phyloP scores from a whole-genome alignment of 257 asterid species.

The Nicotiana tabacum region DNA sequence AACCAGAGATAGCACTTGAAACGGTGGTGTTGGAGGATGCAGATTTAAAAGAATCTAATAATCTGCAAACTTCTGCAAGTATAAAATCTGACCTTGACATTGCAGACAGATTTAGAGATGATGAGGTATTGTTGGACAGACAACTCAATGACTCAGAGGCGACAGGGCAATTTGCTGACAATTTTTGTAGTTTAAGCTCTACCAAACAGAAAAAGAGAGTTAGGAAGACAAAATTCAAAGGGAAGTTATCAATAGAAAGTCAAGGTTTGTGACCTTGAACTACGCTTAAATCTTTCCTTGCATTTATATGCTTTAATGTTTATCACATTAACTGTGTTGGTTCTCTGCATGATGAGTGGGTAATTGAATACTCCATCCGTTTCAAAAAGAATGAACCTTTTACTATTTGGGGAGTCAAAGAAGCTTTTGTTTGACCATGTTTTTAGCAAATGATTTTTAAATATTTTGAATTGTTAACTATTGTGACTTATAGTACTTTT shows the following conservation, averaged over 20 bases:
- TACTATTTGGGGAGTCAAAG: too few relatives aligned
- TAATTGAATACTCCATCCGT: not conserved
- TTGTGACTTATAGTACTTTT: too few relatives aligned
- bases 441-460: too few relatives aligned
- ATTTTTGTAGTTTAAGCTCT: slow-evolving; percentile 1
- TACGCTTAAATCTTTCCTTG: not conserved
- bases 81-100: slow-evolving; percentile 14
- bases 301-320: not conserved
- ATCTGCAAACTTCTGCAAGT: slow-evolving; percentile 30
- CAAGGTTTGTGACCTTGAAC: slow-evolving; percentile 38
- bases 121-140: slow-evolving; percentile 17
- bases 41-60: slow-evolving; percentile 20
- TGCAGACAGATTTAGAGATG: slow-evolving; percentile 22
- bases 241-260: slow-evolving; percentile 27
- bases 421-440: too few relatives aligned
- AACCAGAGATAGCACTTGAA: slow-evolving; percentile 12
- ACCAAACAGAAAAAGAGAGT: slow-evolving; percentile 43
- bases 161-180: slow-evolving; percentile 25
- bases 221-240: slow-evolving; percentile 32
- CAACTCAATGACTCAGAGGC: slow-evolving; percentile 21
- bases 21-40: slow-evolving; percentile 20
- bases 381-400: too few relatives aligned
- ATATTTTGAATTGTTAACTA: too few relatives aligned
- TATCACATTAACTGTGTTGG: not conserved
- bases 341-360: not conserved